Evolutionary conservation across 2,329 filamentous ascomycete species (phyloP), one percentile per base, ranked within the genome.

Genomic region (Fusarium lateritium): DNA sequence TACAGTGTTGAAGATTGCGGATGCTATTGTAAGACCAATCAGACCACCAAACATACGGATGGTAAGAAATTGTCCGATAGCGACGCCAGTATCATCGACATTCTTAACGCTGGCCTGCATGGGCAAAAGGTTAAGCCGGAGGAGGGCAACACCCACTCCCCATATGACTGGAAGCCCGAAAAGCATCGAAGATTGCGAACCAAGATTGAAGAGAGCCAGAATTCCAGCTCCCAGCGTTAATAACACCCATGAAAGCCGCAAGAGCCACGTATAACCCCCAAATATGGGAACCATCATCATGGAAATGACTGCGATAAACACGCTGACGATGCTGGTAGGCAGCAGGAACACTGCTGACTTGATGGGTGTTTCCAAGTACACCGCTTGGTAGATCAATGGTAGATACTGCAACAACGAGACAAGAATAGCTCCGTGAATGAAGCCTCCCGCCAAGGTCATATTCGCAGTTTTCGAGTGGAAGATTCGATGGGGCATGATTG

Each of bases 281-380:
- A 63, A 63, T 0, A 63, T 5, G 1, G 61, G 61, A 1, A 63
- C 61, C 58, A 63, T 63, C 58, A 63, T 63, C 61, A 63, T 63
- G 1, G 61, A 63, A 26, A 63, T 19, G 0, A 63, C 58, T 21
- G 61, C 50, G 6, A 63, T 31, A 6, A 63, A 34, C 2, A 63
- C 58, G 5, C 61, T 63, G 7, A 56, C 26, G 9, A 63, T 36
- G 0, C 40, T 46, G 0, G 61, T 63, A 13, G 61, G 61, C 1
- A 63, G 13, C 1, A 63, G n/a, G 3, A 63, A 50, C 5, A 63
- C 38, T 0, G 61, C 61, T 7, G 61, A 63, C 9, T 45, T 57
- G 22, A 63, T 63, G 0, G 61, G 31, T 3, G 61, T 63, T 24
- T 63, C 22, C n/a, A 63, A 7, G 10, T 63, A 63, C 3, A 63